Base-by-base conservation (phyloP, 345 rosid genomes). In the Corymbia maculata region DNA sequence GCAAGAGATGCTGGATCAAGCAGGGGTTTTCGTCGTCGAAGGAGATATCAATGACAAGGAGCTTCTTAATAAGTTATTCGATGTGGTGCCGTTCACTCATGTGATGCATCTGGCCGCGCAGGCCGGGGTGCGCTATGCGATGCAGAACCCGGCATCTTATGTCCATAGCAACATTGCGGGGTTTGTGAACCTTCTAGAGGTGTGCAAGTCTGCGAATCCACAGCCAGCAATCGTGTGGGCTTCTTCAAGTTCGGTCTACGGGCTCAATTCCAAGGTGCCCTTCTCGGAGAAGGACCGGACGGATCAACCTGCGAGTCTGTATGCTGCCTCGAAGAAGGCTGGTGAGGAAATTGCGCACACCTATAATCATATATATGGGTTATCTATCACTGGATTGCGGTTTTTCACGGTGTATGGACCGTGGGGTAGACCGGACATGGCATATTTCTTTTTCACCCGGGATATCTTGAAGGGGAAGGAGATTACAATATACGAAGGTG, bases 381-480 rank as follows among this genome's bases (percentile, higher is more conserved):
- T 92, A 8, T 90, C 93, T 52, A 87, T 92, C 26, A 92, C 93
- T 19, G 93, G 92, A 24, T 55, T 92, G 45, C 88, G 93, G 75
- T 92, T 92, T 79, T 92, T 90, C 52, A 92, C 93, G 0, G 92
- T 92, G 1, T 92, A 92, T 70, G 93, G 93, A 4, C 93, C 93
- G 0, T 92, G 92, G 91, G 93, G 93, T 13, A 88, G 93, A 30
- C 92, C 93, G 47, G 93, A 92, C 70, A 92, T 92, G 93, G 93
- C 93, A 1, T 92, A 90, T 68, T 92, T 90, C 87, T 92, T 89
- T 32, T 92, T 92, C 90, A 89, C 93, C 52, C 88, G 88, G 85
- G 88, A 89, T 84, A 92, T 92, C 32, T 87, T 92, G 28, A 91
- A 90, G 87, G 91, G 92, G 80, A 92, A 92, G 87, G 90, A 90